Evolutionary conservation across 768 basidiomycete species (phyloP).

Genomic region (Coprinopsis strossmayeri): DNA sequence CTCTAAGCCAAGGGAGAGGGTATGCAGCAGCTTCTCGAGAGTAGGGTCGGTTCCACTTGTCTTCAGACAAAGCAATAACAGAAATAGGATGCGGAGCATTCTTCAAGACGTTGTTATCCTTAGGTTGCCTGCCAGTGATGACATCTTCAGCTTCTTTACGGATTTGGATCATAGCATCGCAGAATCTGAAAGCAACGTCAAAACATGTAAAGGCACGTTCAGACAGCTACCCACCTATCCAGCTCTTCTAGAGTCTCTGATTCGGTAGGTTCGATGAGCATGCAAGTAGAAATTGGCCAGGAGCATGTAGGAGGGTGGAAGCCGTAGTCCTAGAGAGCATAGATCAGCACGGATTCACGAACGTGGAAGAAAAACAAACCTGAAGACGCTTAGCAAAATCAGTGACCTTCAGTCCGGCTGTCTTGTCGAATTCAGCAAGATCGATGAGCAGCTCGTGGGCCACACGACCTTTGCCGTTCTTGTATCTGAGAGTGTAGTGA

Average conservation of each 20-base stretch:
- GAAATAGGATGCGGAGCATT: slow-evolving; percentile 92
- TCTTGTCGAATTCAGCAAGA: slow-evolving; percentile 89
- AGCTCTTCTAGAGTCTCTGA: slow-evolving; percentile 92
- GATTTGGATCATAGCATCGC: slow-evolving; percentile 97
- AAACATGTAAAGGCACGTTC: not conserved
- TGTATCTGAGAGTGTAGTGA: slow-evolving; percentile 84
- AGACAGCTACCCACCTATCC: slow-evolving; percentile 38
- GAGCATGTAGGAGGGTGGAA: slow-evolving; percentile 98
- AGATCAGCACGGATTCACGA: no score
- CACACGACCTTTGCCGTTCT: slow-evolving; percentile 85
- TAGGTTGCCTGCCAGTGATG: slow-evolving; percentile 79
- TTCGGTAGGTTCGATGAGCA: slow-evolving; percentile 98
- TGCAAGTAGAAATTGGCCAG: slow-evolving; percentile 96
- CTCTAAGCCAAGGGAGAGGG: slow-evolving; percentile 73
- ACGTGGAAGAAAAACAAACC: no score
- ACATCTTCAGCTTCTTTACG: slow-evolving; percentile 88
- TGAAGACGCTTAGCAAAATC: slow-evolving; percentile 97
- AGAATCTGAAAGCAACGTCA: slow-evolving; percentile 45
- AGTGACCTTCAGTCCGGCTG: slow-evolving; percentile 83
- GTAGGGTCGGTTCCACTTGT: slow-evolving; percentile 90
- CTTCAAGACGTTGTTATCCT: slow-evolving; percentile 85
- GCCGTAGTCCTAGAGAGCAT: no score
- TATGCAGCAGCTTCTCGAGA: slow-evolving; percentile 87
- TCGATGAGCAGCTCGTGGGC: slow-evolving; percentile 97
- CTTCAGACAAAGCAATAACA: slow-evolving; percentile 62